Conservation (phyloP, 495 filamentous ascomycete species). For the Aspergillus incahuasiensis region DNA sequence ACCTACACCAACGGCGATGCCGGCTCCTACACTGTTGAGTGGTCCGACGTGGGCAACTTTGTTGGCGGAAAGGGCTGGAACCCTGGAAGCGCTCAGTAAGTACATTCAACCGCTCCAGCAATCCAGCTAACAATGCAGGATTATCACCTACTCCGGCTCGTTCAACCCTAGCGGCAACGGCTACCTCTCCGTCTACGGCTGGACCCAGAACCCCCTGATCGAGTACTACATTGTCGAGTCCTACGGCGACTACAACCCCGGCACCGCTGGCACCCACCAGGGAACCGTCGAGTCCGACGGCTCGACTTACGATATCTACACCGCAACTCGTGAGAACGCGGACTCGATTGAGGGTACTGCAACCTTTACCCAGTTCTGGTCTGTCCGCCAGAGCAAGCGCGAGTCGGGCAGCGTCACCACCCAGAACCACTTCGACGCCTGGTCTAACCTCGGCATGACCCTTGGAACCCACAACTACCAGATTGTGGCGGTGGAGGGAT, state of each 20-base stretch:
- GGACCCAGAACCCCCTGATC: constrained; percentile 56
- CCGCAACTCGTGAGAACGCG: constrained; percentile 53
- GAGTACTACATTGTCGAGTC: constrained; percentile 64
- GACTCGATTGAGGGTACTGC: constrained; percentile 54
- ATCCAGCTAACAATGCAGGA: constrained; percentile 23
- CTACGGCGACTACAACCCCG: constrained; percentile 53
- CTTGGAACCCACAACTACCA: constrained; percentile 55
- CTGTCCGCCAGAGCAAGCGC: constrained; percentile 51
- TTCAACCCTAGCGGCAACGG: constrained; percentile 55
- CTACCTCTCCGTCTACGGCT: constrained; percentile 61
- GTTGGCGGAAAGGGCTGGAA: constrained; percentile 62
- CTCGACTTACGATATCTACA: constrained; percentile 60
- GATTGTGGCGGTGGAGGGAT: constrained; percentile 58
- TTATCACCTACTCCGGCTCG: constrained; percentile 50
- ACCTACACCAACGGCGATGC: constrained; percentile 54
- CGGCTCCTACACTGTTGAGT: constrained; percentile 53
- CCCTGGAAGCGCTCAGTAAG: constrained; percentile 43
- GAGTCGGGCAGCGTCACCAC: constrained; percentile 49
- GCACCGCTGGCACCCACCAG: constrained; percentile 39
- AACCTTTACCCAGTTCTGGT: constrained; percentile 61
- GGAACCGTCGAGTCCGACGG: constrained; percentile 58
- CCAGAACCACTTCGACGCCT: constrained; percentile 61
- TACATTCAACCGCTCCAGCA: neutral
- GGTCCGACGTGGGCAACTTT: constrained; percentile 54
- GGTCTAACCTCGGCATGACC: constrained; percentile 44